Evolutionary conservation across 2,329 filamentous ascomycete species (phyloP).

Genomic region (Metarhizium humberi): DNA sequence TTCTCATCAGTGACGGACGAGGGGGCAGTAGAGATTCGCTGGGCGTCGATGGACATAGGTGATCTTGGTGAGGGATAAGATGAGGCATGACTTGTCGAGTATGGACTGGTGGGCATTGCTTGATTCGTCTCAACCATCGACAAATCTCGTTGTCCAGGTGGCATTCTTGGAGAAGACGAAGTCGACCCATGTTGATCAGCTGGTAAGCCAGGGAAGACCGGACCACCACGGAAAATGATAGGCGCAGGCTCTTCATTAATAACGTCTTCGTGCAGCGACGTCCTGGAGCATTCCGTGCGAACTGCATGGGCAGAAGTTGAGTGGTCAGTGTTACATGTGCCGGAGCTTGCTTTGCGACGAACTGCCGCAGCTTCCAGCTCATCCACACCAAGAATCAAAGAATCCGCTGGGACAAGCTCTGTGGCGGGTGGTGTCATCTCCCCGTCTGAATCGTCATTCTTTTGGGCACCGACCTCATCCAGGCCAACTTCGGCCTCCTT

Average conservation of each 20-base stretch:
- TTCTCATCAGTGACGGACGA: constrained; percentile 67
- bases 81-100: constrained; percentile 53
- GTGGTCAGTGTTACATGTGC: constrained; percentile 30
- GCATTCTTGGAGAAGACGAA: constrained; percentile 35
- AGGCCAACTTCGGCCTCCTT: background rate
- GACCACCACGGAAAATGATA: constrained; percentile 30
- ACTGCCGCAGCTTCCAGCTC: constrained; percentile 8
- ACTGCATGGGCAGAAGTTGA: constrained; percentile 17
- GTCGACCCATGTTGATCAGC: constrained; percentile 30
- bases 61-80: constrained; percentile 58
- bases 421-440: constrained; percentile 24
- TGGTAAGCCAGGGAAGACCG: constrained; percentile 20
- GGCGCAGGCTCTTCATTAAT: constrained; percentile 37
- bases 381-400: background rate
- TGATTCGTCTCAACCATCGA: constrained; percentile 41
- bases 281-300: constrained; percentile 38
- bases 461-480: background rate
- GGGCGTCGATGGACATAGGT: constrained; percentile 59
- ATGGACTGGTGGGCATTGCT: constrained; percentile 50
- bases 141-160: constrained; percentile 33
- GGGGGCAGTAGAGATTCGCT: constrained; percentile 64
- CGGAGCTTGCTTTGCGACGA: constrained; percentile 36
- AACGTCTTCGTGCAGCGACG: constrained; percentile 41
- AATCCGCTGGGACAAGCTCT: background rate
- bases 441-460: constrained; percentile 35